Base-by-base conservation (phyloP, 352 stramenopile genomes). In the Phytophthora nicotianae region DNA sequence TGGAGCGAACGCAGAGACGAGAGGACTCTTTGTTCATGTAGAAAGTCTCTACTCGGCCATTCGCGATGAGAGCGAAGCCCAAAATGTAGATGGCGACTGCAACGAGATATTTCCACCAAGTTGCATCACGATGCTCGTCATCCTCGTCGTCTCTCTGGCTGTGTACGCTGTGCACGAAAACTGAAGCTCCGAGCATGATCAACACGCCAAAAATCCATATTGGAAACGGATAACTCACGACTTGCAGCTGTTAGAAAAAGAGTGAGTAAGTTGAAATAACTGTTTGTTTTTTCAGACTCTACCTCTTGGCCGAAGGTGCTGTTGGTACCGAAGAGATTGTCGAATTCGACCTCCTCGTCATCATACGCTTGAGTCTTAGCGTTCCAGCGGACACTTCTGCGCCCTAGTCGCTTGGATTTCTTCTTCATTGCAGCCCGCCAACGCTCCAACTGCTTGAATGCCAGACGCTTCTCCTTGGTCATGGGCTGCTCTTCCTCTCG, bases 41-140 rank as follows among this genome's bases (percentile, higher is more conserved):
- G 53, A 91, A 85, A 4, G 64, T 83, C 58, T 91, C 81, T 2
- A 91, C 74, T 43, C 78, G 74, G 20, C 77, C 79, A 43, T 83
- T 89, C 1, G 63, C 65, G 32, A 86, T 66, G 9, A 91, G 59
- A 17, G 55, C 47, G 8, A 88, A 52, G 2, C 64, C 73, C 26
- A 81, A 38, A 11, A 79, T 14, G 66, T 86, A 88, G 38, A 91
- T 75, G 33, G 79, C 54, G 10, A 68, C 58, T 0, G 75, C 79
- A 9, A 91, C 79, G 11, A 87, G 35, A 74, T 91, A 88, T 53
- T 91, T 89, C 81, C 81, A 89, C 79, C 79, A 88, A 43, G 72
- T 70, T 1, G 62, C 57, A 13, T 17, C 19, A 5, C 43, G 61
- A 21, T 26, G 14, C 2, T 5, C 26, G 9, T 43, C 20, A 5